Conservation (phyloP, 352 stramenopile species). For the Phytophthora citricola region DNA sequence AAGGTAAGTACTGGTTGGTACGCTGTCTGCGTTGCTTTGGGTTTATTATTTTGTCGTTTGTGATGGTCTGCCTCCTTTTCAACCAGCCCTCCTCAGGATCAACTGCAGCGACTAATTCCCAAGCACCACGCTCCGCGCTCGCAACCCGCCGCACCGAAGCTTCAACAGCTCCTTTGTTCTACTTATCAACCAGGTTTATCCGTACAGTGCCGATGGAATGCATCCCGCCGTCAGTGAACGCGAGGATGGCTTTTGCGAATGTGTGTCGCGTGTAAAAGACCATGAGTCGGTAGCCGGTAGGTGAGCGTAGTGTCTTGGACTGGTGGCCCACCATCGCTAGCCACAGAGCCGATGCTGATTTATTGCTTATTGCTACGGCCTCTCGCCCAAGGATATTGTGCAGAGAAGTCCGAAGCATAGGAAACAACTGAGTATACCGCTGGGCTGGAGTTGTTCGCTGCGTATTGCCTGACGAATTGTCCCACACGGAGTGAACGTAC, state of each 20-base stretch:
- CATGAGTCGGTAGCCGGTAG: not conserved
- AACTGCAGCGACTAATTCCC: not conserved
- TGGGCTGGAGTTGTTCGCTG: not conserved
- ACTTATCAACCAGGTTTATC: not conserved
- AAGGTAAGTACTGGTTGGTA: not conserved
- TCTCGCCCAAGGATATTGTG: not conserved
- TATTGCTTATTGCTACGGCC: not conserved
- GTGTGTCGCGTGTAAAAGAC: constrained; percentile 14
- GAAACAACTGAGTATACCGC: constrained; percentile 5
- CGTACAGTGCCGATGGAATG: not conserved
- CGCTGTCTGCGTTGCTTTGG: not conserved
- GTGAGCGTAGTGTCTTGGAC: not conserved
- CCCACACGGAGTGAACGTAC: constrained; percentile 6
- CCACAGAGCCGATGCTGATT: not conserved
- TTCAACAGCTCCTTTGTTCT: not conserved
- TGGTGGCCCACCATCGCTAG: constrained; percentile 19
- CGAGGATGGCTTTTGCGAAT: not conserved
- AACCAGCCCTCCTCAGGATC: not conserved
- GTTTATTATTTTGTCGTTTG: not conserved
- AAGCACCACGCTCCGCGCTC: not conserved
- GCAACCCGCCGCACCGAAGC: not conserved
- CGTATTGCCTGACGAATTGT: constrained; percentile 8
- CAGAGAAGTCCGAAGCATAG: not conserved
- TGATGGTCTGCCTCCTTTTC: not conserved
- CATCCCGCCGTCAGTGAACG: not conserved